Percentiles rank a stretch among this genome's conserved stretches.
phyloP scores from a whole-genome alignment of 352 stramenopile species.

The Globisporangium cederbergense region DNA sequence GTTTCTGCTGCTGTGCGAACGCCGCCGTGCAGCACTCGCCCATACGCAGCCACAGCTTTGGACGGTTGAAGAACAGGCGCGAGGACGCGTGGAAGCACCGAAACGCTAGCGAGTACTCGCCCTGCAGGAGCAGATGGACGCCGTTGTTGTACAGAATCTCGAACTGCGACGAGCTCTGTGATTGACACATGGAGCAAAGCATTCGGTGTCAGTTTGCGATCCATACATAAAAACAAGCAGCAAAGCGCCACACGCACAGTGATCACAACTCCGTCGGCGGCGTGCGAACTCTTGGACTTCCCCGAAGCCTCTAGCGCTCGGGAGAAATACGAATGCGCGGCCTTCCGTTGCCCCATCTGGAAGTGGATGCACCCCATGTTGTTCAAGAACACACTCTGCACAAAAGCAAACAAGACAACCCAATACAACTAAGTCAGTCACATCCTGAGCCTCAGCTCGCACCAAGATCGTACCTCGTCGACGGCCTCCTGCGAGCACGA shows the following conservation, averaged over 20 bases:
- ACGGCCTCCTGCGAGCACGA: constrained; percentile 85
- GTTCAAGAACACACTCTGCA: constrained; percentile 81
- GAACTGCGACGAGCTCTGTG: constrained; percentile 67
- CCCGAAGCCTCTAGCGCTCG: constrained; percentile 68
- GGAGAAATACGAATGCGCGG: constrained; percentile 90
- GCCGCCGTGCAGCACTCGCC: constrained; percentile 89
- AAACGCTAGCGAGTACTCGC: constrained; percentile 80
- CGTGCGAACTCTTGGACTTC: constrained; percentile 41
- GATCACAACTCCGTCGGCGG: constrained; percentile 50
- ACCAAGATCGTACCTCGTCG: constrained; percentile 46
- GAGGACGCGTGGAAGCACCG: constrained; percentile 89
- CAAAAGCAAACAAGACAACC: constrained; percentile 7
- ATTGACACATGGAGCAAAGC: neutral
- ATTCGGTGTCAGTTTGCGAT: neutral
- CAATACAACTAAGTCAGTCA: neutral
- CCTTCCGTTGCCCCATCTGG: constrained; percentile 87
- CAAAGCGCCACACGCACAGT: constrained; percentile 20
- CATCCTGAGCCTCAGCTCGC: neutral
- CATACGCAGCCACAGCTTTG: constrained; percentile 90
- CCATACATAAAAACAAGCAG: neutral
- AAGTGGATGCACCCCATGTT: constrained; percentile 93
- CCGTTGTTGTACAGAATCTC: constrained; percentile 94
- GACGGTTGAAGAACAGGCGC: constrained; percentile 88
- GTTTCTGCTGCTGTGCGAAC: constrained; percentile 69
- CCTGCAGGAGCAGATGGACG: constrained; percentile 84